Evolutionary conservation across 1,139 yeast species (phyloP).

Genomic region (Trichomonascaceae sp.): DNA sequence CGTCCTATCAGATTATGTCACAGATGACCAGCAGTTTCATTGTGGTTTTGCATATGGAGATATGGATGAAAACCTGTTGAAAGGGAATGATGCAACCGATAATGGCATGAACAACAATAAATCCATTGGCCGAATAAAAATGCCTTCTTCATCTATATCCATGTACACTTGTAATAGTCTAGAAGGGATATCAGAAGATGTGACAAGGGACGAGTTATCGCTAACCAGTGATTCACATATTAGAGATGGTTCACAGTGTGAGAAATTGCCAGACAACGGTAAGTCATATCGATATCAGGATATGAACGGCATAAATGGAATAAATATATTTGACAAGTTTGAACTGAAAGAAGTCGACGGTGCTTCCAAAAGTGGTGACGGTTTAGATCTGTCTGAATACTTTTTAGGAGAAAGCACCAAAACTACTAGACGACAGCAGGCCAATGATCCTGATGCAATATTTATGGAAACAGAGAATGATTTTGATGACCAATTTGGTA

Average conservation of each 20-base stretch:
- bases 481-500: neutral
- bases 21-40: neutral
- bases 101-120: neutral
- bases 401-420: neutral
- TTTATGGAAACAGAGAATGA: neutral
- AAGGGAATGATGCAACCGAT: neutral
- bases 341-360: neutral
- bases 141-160: neutral
- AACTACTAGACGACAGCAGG: neutral
- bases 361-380: neutral
- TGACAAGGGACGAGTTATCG: neutral
- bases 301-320: neutral
- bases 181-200: neutral
- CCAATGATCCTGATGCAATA: neutral
- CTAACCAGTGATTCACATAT: neutral
- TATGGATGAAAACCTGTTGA: neutral
- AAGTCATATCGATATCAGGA: neutral
- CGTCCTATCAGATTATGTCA: neutral
- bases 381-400: neutral
- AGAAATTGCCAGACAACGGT: neutral
- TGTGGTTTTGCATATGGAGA: neutral
- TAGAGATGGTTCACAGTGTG: neutral
- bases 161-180: neutral
- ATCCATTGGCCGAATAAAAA: neutral
- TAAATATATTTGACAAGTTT: neutral